Conservation (phyloP, 2,329 filamentous ascomycete species). For the Fusarium agapanthi region DNA sequence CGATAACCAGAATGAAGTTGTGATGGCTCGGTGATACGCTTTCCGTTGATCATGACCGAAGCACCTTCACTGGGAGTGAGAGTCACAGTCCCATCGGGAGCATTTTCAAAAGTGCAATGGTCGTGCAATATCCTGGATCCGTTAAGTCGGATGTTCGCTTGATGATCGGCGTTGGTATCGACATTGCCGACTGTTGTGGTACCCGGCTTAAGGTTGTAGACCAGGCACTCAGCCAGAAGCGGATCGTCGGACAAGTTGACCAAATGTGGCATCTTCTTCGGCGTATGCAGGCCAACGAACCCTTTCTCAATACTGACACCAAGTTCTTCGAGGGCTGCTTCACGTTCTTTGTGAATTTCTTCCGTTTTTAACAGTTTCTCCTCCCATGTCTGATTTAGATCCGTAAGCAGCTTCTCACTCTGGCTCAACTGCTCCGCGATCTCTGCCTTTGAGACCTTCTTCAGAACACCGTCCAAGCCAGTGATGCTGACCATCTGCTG, state of each 20-base stretch:
- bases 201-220: conserved; percentile 97
- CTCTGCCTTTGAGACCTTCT: conserved; percentile 97
- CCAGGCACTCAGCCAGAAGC: conserved; percentile 90
- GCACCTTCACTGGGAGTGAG: conserved; percentile 90
- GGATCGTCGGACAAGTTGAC: conserved; percentile 98
- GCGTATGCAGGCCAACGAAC: conserved; percentile 92
- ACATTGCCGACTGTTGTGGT: conserved; percentile 94
- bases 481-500: conserved; percentile 97
- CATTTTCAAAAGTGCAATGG: conserved; percentile 93
- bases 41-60: conserved; percentile 97
- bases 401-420: conserved; percentile 93
- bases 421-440: conserved; percentile 96
- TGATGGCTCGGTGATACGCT: conserved; percentile 85
- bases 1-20: conserved; percentile 91
- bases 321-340: conserved; percentile 92
- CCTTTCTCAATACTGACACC: conserved; percentile 99
- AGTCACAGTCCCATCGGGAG: conserved; percentile 87
- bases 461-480: conserved; percentile 82
- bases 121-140: conserved; percentile 91
- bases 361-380: conserved; percentile 95
- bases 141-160: conserved; percentile 91
- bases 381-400: conserved; percentile 99
- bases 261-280: conserved; percentile 99
- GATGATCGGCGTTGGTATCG: conserved; percentile 77
- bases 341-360: conserved; percentile 96